These are phyloP conservation scores for Tylopilus vinaceipallidus DNA, from an alignment of 768 basidiomycete species.

Conservation along the genomic window DNA sequence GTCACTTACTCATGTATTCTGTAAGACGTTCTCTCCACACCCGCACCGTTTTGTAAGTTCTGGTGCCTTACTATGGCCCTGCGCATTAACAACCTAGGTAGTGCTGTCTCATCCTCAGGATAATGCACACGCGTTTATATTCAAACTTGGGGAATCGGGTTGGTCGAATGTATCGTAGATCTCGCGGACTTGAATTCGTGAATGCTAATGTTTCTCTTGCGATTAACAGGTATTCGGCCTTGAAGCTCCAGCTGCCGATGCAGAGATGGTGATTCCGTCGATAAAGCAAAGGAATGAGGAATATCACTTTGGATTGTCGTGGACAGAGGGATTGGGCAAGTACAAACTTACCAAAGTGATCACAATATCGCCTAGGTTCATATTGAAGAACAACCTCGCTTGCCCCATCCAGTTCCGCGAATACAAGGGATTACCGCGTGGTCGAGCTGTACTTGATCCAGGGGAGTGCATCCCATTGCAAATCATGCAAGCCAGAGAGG, in stretches of 20 bases:
- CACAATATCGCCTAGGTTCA: conserved; percentile 85
- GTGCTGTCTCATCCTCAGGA: conserved; percentile 86
- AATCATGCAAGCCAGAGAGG: conserved; percentile 59
- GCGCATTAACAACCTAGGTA: conserved; percentile 29
- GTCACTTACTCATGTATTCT: conserved; percentile 6
- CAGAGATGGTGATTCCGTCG: conserved; percentile 70
- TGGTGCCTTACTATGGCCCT: conserved; percentile 1
- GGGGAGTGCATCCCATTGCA: conserved; percentile 70
- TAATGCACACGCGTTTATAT: conserved; percentile 78
- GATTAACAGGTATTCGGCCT: conserved; percentile 69
- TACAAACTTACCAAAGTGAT: conserved; percentile 96
- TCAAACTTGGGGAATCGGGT: conserved; percentile 74
- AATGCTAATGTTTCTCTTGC: conserved; percentile 6
- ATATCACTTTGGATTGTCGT: conserved; percentile 84
- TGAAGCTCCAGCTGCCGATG: conserved; percentile 91
- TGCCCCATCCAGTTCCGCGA: conserved; percentile 80
- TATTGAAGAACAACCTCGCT: conserved; percentile 78
- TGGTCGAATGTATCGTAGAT: conserved; percentile 77
- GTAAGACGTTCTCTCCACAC: conserved; percentile 46
- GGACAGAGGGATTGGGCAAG: conserved; percentile 93
- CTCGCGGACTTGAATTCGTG: background rate
- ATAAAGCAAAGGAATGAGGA: conserved; percentile 60
- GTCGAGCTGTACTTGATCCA: conserved; percentile 58
- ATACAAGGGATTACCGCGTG: conserved; percentile 68
- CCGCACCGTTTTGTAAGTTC: conserved; percentile 79